Percentiles rank a stretch among this genome's conserved stretches.
Evolutionary conservation across 352 stramenopile species (phyloP).

Genomic region (Discostella stelligera): DNA sequence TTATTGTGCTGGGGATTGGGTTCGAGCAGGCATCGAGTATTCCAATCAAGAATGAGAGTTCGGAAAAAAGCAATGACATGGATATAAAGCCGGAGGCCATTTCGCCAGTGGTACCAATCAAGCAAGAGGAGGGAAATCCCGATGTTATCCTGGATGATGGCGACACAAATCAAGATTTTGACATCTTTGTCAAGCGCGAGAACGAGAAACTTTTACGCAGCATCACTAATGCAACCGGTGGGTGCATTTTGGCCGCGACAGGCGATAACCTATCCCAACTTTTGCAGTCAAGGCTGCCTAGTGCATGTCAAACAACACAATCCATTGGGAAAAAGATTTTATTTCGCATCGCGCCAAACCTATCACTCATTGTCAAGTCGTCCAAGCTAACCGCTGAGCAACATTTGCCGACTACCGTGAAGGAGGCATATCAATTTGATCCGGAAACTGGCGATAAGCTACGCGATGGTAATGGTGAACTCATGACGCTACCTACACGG

Average conservation of each 20-base stretch:
- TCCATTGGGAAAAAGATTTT: conserved; percentile 47
- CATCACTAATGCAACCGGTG: conserved; percentile 65
- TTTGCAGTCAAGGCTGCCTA: conserved; percentile 45
- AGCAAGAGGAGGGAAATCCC: conserved; percentile 15
- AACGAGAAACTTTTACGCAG: conserved; percentile 66
- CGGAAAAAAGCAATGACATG: conserved; percentile 17
- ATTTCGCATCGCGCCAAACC: conserved; percentile 61
- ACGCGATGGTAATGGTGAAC: conserved; percentile 41
- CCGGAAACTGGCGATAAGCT: conserved; percentile 34
- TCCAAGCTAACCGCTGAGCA: conserved; percentile 47
- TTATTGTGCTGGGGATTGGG: conserved; percentile 69
- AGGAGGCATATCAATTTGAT: conserved; percentile 52
- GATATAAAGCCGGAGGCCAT: conserved; percentile 5
- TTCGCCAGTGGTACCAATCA: conserved; percentile 24
- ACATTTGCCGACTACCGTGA: conserved; percentile 47
- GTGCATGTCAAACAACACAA: conserved; percentile 14
- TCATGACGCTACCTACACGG: conserved; percentile 41
- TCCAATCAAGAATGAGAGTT: conserved; percentile 14
- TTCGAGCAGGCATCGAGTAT: conserved; percentile 48
- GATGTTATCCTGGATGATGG: conserved; percentile 17
- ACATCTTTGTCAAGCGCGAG: conserved; percentile 37
- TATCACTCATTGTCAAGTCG: conserved; percentile 46
- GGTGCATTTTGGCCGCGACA: conserved; percentile 54
- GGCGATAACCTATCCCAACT: conserved; percentile 31
- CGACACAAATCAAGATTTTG: conserved; percentile 24